Percentiles rank a stretch among this genome's conserved stretches.
Evolutionary conservation across 805 yeast genomes (phyloP).

Genomic region (Jamesozyma piceae): DNA sequence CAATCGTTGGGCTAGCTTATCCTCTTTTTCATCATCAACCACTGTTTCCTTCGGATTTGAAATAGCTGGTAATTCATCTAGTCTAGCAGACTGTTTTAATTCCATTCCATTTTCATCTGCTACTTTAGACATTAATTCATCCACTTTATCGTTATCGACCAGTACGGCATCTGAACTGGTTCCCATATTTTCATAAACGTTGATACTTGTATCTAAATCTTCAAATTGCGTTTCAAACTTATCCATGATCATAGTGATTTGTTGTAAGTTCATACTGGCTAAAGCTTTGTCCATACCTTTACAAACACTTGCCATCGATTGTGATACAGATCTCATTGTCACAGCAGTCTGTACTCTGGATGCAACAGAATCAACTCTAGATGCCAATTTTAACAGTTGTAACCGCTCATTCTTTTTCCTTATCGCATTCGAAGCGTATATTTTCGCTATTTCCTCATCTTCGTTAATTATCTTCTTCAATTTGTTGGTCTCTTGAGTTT

Average conservation of each 20-base stretch:
- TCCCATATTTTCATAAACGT: conserved; percentile 87
- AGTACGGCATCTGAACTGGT: conserved; percentile 77
- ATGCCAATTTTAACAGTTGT: conserved; percentile 70
- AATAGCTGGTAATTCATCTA: conserved; percentile 44
- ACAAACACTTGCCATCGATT: conserved; percentile 87
- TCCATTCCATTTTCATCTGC: conserved; percentile 98
- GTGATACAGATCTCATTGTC: conserved; percentile 91
- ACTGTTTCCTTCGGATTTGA: conserved; percentile 38
- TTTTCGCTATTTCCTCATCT: conserved; percentile 75
- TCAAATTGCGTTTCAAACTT: conserved; percentile 94
- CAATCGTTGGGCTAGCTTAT: conserved; percentile 74
- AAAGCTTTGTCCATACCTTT: conserved; percentile 94
- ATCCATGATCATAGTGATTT: conserved; percentile 91
- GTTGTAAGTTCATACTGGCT: conserved; percentile 90
- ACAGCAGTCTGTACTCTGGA: conserved; percentile 95
- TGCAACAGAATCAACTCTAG: conserved; percentile 92
- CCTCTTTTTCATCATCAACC: conserved; percentile 68
- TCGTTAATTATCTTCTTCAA: conserved; percentile 53
- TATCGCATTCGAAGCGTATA: conserved; percentile 93
- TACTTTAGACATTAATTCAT: conserved; percentile 76
- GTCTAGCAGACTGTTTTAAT: conserved; percentile 66
- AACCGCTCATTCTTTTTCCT: conserved; percentile 82
- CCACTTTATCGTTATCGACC: conserved; percentile 94
- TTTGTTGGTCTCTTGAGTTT: conserved; percentile 73
- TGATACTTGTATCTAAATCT: conserved; percentile 87